These are phyloP conservation scores for Carex myosuroides DNA, from an alignment of 176 grass and related monocot species.

Conservation along the genomic window DNA sequence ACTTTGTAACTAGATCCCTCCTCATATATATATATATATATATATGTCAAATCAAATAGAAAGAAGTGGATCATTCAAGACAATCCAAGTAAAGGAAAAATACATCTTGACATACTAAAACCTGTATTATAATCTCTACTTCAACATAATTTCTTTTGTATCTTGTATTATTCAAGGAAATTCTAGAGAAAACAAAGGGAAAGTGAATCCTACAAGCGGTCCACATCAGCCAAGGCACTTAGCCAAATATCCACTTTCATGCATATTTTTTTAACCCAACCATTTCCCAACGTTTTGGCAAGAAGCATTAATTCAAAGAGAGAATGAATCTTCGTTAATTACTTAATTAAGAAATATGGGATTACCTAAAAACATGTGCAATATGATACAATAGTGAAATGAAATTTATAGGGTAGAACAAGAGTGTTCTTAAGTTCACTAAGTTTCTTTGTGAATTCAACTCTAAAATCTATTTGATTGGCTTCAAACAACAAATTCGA, in stretches of 20 bases:
- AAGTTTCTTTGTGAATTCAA: too few species aligned
- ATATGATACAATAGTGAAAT: too few species aligned
- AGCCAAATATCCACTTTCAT: too few species aligned
- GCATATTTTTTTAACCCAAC: not conserved
- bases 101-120: not conserved
- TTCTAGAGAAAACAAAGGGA: not conserved
- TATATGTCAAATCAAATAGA: not conserved
- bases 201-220: not conserved
- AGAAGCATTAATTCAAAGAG: not conserved
- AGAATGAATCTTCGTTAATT: not conserved
- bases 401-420: too few species aligned
- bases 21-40: too few species aligned
- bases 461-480: too few species aligned
- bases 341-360: not conserved
- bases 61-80: not conserved
- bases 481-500: too few species aligned
- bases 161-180: not conserved
- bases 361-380: not conserved
- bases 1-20: too few species aligned
- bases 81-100: too few species aligned
- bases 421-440: too few species aligned
- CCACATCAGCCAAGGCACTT: not conserved
- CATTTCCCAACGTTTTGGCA: not conserved
- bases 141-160: not conserved
- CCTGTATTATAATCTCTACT: not conserved